Evolutionary conservation across 352 stramenopile species (phyloP), one percentile per base, ranked within the genome.

Genomic region (Salisapilia sapeloensis): DNA sequence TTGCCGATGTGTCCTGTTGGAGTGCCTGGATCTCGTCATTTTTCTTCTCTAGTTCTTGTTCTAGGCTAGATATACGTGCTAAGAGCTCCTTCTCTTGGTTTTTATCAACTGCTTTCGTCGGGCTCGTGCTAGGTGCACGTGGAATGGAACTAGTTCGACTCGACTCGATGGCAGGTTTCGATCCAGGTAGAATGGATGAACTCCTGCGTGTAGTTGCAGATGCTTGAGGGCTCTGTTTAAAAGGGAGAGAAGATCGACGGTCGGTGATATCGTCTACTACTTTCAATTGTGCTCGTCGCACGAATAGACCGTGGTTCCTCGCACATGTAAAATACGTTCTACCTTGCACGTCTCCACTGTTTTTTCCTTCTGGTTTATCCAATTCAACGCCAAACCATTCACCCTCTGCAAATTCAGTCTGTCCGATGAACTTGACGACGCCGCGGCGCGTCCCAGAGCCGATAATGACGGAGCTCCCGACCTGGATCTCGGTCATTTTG

Each of bases 361-460:
- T 83, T 53, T 86, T 86, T 8, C 76, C 76, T 13, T 87, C 70
- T 16, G 72, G 59, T 1, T 46, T 49, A 23, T 87, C 70, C 13
- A 91, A 50, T 44, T 91, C 76, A 19, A 91, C 61, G 16, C 76
- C 76, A 9, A 81, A 56, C 76, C 72, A 91, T 33, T 86, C 70
- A 18, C 76, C 76, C 14, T 54, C 60, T 22, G 77, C 70, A 35
- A 80, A 74, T 16, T 87, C 70, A 17, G 75, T 80, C 44, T 79
- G 56, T 2, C 76, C 72, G 6, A 91, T 33, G 30, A 77, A 91
- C 8, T 70, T 64, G 17, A 91, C 69, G 16, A 76, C 26, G 37
- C 76, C 76, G 1, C 44, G 62, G 50, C 82, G 84, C 23, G 67
- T 67, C n/a, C 40, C 28, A n/a, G 60, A 46, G 29, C 60, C 64